These are phyloP conservation scores for Fagopyrum esculentum DNA, from an alignment of 148 eudicot species.

Conservation along the genomic window DNA sequence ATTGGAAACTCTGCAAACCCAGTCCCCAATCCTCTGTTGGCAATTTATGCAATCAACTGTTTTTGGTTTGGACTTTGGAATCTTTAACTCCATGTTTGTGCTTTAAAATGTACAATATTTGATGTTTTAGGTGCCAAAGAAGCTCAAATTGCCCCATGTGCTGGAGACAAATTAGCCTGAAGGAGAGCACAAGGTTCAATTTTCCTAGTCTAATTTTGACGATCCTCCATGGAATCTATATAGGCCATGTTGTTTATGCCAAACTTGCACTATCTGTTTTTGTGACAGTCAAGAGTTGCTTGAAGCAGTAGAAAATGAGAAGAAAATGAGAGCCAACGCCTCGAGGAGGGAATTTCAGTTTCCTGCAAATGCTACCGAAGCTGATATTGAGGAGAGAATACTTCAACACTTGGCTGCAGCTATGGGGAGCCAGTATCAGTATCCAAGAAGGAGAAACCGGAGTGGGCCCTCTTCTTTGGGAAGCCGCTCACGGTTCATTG, in stretches of 20 bases:
- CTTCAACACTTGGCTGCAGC: constrained; percentile 6
- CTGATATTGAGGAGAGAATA: neutral
- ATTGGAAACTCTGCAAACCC: too few species aligned
- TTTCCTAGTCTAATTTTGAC: neutral
- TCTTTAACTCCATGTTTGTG: neutral
- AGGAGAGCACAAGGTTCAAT: neutral
- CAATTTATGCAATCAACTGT: neutral
- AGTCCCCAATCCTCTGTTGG: neutral
- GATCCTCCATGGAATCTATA: neutral
- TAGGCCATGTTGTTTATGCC: neutral
- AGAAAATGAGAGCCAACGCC: neutral
- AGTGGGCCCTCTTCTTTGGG: neutral
- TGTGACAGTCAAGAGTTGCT: constrained; percentile 5
- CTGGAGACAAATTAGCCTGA: neutral
- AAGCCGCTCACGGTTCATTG: neutral
- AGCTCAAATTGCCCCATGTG: constrained; percentile 1
- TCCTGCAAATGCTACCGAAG: neutral
- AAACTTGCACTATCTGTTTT: neutral
- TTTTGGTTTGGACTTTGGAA: neutral
- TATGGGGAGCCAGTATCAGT: neutral
- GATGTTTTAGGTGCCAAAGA: constrained; percentile 1
- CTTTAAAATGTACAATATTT: neutral
- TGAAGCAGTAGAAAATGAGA: constrained; percentile 1
- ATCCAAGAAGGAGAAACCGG: neutral
- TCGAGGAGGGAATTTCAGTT: neutral